These are phyloP conservation scores for Beauveria brongniartii DNA, from an alignment of 2,329 filamentous ascomycete genomes.

Conservation along the genomic window DNA sequence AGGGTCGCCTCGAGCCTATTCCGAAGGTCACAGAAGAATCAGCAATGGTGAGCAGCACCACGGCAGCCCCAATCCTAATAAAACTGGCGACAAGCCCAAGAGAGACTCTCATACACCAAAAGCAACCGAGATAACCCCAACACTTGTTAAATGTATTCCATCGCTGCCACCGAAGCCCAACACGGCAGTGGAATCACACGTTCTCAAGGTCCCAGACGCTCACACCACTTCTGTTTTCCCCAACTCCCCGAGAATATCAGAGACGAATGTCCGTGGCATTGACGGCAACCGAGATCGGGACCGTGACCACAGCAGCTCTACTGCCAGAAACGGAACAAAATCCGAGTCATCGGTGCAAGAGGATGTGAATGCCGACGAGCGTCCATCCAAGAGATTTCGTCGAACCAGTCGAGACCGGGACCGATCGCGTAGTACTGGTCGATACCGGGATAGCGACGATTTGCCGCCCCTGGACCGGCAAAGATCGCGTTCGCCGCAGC, in stretches of 20 bases:
- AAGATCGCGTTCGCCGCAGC: slow-evolving; percentile 3
- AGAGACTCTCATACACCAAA: neutral
- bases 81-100: neutral
- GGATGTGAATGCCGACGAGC: neutral
- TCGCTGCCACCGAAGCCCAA: slow-evolving; percentile 7
- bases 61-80: neutral
- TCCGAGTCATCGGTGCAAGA: neutral
- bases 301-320: neutral
- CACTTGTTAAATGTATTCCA: neutral
- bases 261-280: neutral
- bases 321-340: neutral
- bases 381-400: neutral
- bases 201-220: neutral
- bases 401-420: slow-evolving; percentile 6
- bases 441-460: neutral
- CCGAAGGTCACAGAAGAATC: neutral
- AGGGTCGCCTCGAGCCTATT: neutral
- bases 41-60: neutral
- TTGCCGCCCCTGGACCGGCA: neutral
- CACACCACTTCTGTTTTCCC: too few species aligned
- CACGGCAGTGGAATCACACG: neutral
- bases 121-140: neutral
- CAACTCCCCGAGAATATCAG: neutral
- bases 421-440: neutral
- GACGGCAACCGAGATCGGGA: neutral